phyloP scores from a whole-genome alignment of 1,284 basidiomycete genomes.

The Rhodotorula sp. region DNA sequence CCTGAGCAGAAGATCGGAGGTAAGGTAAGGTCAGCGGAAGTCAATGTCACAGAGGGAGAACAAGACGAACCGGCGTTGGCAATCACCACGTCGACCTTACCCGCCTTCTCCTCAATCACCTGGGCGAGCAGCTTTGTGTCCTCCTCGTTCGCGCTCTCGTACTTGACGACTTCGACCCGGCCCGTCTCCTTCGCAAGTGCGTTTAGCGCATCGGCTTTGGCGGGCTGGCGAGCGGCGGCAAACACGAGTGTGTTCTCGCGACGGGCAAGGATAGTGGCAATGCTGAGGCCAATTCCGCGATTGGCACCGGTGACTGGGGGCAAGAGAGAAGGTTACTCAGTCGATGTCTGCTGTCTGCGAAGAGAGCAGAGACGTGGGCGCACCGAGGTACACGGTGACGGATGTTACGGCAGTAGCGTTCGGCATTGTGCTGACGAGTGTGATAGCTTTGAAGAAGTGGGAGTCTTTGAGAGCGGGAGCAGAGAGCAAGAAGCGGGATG shows the following conservation, averaged over 20 bases:
- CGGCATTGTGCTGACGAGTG: too few species aligned
- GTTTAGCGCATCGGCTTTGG: constrained; percentile 24
- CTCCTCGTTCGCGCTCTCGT: constrained; percentile 4
- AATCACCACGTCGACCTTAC: constrained; percentile 24
- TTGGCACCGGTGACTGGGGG: constrained; percentile 14
- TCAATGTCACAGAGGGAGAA: neutral
- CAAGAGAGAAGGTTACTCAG: too few species aligned
- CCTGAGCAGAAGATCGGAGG: too few species aligned
- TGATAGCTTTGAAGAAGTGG: too few species aligned
- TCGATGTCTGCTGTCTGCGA: too few species aligned
- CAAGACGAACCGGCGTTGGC: constrained; percentile 20
- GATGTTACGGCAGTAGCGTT: too few species aligned
- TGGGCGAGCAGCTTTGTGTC: constrained; percentile 8
- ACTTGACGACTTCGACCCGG: constrained; percentile 19
- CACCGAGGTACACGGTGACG: too few species aligned
- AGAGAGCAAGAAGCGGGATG: too few species aligned
- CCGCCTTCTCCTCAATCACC: constrained; percentile 11
- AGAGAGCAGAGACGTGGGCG: too few species aligned
- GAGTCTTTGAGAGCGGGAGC: too few species aligned
- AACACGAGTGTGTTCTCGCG: constrained; percentile 36
- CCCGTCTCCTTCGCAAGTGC: constrained; percentile 27
- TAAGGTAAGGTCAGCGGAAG: neutral
- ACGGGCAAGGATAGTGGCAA: constrained; percentile 33
- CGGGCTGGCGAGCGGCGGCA: constrained; percentile 41
- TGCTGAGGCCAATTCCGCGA: constrained; percentile 30